phyloP scores from a whole-genome alignment of 2,329 filamentous ascomycete species.

The Lachnellula subtilissima region DNA sequence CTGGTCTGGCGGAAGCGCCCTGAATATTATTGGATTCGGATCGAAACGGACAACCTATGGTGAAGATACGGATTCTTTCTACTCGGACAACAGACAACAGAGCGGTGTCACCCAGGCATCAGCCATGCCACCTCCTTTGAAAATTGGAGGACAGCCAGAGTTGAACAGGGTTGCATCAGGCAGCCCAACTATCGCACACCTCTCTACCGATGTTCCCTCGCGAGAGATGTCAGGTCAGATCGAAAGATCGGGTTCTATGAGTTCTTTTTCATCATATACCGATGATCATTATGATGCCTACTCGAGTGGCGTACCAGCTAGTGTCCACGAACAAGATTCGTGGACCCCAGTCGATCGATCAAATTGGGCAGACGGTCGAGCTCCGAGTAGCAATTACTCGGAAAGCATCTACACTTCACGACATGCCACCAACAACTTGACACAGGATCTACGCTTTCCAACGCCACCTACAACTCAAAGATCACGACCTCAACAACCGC shows the following conservation, averaged over 20 bases:
- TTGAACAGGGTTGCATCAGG: conserved; percentile 62
- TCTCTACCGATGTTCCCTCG: conserved; percentile 41
- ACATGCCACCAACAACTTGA: conserved; percentile 23
- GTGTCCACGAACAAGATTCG: conserved; percentile 34
- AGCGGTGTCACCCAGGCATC: conserved; percentile 58
- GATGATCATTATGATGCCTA: conserved; percentile 42
- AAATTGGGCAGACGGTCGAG: conserved; percentile 47
- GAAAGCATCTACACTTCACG: conserved; percentile 41
- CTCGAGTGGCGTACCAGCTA: conserved; percentile 62
- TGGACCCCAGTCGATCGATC: conserved; percentile 32
- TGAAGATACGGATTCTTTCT: conserved; percentile 50
- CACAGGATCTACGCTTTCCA: conserved; percentile 15
- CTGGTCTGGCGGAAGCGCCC: conserved; percentile 68
- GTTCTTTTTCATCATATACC: conserved; percentile 26
- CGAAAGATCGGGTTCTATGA: conserved; percentile 49
- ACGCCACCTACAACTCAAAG: conserved; percentile 11
- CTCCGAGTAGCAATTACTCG: conserved; percentile 49
- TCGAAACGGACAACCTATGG: conserved; percentile 38
- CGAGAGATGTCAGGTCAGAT: conserved; percentile 58
- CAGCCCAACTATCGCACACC: conserved; percentile 63
- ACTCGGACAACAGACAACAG: conserved; percentile 39
- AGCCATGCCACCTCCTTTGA: conserved; percentile 64
- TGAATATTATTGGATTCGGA: conserved; percentile 61
- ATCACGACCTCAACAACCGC: conserved; percentile 5
- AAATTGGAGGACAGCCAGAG: conserved; percentile 50